Evolutionary conservation across 2,329 filamentous ascomycete genomes (phyloP).

Genomic region (Didymella pinodella): DNA sequence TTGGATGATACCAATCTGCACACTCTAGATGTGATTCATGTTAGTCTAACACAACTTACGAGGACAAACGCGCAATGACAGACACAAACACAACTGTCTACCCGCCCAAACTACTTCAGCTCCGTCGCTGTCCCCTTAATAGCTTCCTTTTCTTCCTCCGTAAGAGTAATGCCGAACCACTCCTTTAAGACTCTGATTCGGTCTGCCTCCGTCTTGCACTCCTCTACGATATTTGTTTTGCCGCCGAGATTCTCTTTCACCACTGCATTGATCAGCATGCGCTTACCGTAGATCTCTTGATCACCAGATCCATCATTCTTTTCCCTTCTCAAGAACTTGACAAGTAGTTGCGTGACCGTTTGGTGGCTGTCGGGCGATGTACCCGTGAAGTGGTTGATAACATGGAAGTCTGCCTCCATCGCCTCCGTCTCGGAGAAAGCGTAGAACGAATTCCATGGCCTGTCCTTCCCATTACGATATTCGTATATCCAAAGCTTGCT

Average conservation of each 20-base stretch:
- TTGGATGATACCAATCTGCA: too few relatives aligned
- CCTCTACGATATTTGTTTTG: constrained; percentile 49
- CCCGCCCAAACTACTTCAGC: constrained; percentile 19
- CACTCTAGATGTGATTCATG: too few relatives aligned
- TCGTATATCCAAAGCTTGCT: constrained; percentile 70
- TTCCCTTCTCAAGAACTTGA: constrained; percentile 49
- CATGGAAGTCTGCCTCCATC: constrained; percentile 50
- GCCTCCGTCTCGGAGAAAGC: constrained; percentile 53
- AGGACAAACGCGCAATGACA: too few relatives aligned
- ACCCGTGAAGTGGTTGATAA: constrained; percentile 52
- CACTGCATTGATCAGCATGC: constrained; percentile 53
- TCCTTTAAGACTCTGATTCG: constrained; percentile 50
- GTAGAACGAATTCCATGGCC: constrained; percentile 55
- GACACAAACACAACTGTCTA: too few relatives aligned
- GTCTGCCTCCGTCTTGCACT: constrained; percentile 52
- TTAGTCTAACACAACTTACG: too few relatives aligned
- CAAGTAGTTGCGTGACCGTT: constrained; percentile 45
- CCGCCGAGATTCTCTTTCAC: constrained; percentile 56
- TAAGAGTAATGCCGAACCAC: constrained; percentile 53
- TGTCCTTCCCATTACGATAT: constrained; percentile 53
- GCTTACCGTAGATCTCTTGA: constrained; percentile 47
- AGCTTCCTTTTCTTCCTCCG: constrained; percentile 44
- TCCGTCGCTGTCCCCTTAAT: constrained; percentile 44
- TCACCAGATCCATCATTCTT: constrained; percentile 44
- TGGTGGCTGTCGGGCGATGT: constrained; percentile 45